These are phyloP conservation scores for Suillus paluster DNA, from an alignment of 768 basidiomycete genomes.

Conservation along the genomic window DNA sequence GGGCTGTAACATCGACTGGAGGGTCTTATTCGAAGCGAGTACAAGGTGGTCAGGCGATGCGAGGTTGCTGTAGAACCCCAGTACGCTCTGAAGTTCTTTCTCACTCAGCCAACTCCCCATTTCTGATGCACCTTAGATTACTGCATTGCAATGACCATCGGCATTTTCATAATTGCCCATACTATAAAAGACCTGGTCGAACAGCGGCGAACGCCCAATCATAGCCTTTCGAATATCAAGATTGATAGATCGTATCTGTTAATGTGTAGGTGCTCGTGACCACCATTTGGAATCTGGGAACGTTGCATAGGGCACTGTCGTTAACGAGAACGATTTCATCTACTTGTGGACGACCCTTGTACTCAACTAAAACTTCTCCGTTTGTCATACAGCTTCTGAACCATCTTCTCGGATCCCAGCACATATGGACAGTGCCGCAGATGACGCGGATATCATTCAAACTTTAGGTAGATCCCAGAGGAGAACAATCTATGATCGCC, in stretches of 20 bases:
- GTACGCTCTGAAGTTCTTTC: conserved; percentile 72
- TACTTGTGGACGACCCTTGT: conserved; percentile 41
- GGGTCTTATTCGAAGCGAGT: conserved; percentile 25
- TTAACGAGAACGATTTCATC: not conserved
- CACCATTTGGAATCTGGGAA: conserved; percentile 38
- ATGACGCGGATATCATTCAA: conserved; percentile 50
- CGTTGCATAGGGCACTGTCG: not conserved
- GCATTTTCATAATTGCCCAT: not conserved
- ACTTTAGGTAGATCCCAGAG: conserved; percentile 52
- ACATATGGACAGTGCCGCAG: conserved; percentile 50
- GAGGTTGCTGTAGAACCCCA: conserved; percentile 78
- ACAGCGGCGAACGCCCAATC: conserved; percentile 45
- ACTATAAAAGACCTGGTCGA: conserved; percentile 37
- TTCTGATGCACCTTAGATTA: conserved; percentile 80
- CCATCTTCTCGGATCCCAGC: conserved; percentile 51
- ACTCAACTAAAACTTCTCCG: conserved; percentile 46
- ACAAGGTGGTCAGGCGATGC: conserved; percentile 53
- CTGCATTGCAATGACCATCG: conserved; percentile 37
- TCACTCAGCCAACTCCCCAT: conserved; percentile 74
- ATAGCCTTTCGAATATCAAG: conserved; percentile 44
- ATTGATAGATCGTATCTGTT: conserved; percentile 45
- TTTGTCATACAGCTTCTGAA: conserved; percentile 47
- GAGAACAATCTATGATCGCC: conserved; percentile 69
- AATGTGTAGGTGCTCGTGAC: conserved; percentile 45
- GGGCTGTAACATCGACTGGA: conserved; percentile 27